Conservation (phyloP, 2,329 filamentous ascomycete species). For the Knufia fluminis region DNA sequence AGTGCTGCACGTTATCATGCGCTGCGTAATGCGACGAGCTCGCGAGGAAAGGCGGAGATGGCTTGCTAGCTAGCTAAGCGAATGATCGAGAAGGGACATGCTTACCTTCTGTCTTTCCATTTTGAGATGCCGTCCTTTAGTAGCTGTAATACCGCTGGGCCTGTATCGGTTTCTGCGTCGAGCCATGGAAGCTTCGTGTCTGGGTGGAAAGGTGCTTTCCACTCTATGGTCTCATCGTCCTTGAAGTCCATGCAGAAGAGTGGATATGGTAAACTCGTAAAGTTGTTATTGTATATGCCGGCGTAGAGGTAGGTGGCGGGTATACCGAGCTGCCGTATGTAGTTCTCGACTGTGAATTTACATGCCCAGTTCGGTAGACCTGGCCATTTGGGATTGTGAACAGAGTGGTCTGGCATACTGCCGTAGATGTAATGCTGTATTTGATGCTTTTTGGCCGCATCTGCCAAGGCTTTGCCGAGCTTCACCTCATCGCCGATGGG, state of each 20-base stretch:
- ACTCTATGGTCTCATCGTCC: slow-evolving; percentile 74
- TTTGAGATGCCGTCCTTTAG: slow-evolving; percentile 86
- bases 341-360: slow-evolving; percentile 88
- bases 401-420: slow-evolving; percentile 89
- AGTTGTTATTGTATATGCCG: slow-evolving; percentile 99
- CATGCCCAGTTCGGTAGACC: slow-evolving; percentile 82
- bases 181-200: slow-evolving; percentile 86
- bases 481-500: slow-evolving; percentile 81
- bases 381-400: slow-evolving; percentile 67
- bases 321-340: slow-evolving; percentile 71
- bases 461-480: slow-evolving; percentile 79
- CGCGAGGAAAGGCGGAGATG: neutral
- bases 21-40: too few relatives aligned
- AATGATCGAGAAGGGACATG: slow-evolving; percentile 8
- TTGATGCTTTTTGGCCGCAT: slow-evolving; percentile 69
- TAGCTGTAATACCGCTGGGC: slow-evolving; percentile 81
- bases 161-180: slow-evolving; percentile 92
- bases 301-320: slow-evolving; percentile 91
- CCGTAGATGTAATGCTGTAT: slow-evolving; percentile 93
- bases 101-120: slow-evolving; percentile 67
- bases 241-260: slow-evolving; percentile 92
- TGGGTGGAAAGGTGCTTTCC: slow-evolving; percentile 89
- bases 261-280: slow-evolving; percentile 84
- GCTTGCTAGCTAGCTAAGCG: neutral
- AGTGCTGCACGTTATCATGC: too few relatives aligned